These are phyloP conservation scores for Aspergillus sp. DNA, from an alignment of 2,329 filamentous ascomycete genomes.

Conservation along the genomic window DNA sequence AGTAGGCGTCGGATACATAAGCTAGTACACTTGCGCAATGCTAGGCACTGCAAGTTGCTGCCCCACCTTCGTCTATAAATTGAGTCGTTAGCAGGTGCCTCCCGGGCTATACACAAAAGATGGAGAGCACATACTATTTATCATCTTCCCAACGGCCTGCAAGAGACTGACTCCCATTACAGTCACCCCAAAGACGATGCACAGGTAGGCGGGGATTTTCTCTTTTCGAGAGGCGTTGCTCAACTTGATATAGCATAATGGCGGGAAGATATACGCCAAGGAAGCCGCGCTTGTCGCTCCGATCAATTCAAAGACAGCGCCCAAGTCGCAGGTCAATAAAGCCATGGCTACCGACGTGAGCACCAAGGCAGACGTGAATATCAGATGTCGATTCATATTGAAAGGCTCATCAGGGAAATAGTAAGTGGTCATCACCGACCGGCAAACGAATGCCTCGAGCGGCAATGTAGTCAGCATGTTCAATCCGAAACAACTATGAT, in stretches of 20 bases:
- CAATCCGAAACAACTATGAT: constrained; percentile 77
- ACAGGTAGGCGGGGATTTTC: constrained; percentile 70
- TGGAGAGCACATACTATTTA: constrained; percentile 41
- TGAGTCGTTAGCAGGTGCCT: constrained; percentile 18
- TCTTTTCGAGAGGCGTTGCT: constrained; percentile 77
- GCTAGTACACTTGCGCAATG: background rate
- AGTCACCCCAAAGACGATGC: constrained; percentile 74
- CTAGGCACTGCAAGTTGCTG: constrained; percentile 35
- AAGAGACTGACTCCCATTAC: constrained; percentile 83
- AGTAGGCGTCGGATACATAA: constrained; percentile 11
- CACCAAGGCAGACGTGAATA: constrained; percentile 85
- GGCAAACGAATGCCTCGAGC: constrained; percentile 95
- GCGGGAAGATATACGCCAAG: constrained; percentile 92
- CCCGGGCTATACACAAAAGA: background rate
- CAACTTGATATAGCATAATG: constrained; percentile 92
- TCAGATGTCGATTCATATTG: constrained; percentile 80
- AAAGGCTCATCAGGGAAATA: constrained; percentile 74
- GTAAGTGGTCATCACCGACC: constrained; percentile 94
- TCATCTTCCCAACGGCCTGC: constrained; percentile 72
- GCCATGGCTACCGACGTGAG: constrained; percentile 75
- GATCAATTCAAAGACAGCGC: constrained; percentile 92
- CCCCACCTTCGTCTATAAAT: constrained; percentile 39
- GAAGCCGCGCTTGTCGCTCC: constrained; percentile 93
- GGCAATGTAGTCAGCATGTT: constrained; percentile 99
- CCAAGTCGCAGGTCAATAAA: constrained; percentile 88